These are phyloP conservation scores for Dendrocalamus latiflorus DNA, from an alignment of 202 grass and related monocot species.

Conservation along the genomic window DNA sequence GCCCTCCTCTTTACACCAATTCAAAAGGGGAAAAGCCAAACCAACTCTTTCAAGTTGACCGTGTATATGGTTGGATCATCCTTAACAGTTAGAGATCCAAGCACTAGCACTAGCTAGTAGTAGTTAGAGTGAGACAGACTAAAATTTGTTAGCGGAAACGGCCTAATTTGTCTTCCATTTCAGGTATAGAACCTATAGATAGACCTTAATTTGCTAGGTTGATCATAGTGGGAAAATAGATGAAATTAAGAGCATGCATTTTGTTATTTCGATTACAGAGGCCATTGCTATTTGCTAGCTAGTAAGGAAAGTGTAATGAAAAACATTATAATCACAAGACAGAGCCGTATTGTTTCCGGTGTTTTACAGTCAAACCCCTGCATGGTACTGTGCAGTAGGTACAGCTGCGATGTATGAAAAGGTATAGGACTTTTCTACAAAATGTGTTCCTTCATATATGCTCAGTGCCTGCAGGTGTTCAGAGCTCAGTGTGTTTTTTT, in stretches of 20 bases:
- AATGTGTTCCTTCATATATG: background rate
- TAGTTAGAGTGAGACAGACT: too few relatives aligned
- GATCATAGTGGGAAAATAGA: background rate
- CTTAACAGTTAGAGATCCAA: background rate
- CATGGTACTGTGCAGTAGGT: constrained; percentile 37
- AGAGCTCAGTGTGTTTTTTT: background rate
- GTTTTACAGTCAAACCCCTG: constrained; percentile 27
- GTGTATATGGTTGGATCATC: background rate
- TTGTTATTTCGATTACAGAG: background rate
- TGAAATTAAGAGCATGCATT: background rate
- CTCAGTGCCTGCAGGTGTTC: background rate
- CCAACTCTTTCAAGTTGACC: background rate
- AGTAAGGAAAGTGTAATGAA: background rate
- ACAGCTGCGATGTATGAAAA: background rate
- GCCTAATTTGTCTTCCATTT: background rate
- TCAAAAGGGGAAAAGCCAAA: constrained; percentile 1
- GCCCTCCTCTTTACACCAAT: constrained; percentile 43
- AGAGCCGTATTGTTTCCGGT: background rate
- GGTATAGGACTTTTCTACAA: background rate
- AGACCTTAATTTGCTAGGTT: background rate
- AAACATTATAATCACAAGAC: background rate
- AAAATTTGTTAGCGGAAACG: background rate
- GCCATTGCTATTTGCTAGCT: background rate
- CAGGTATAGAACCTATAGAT: background rate
- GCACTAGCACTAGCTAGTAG: too few relatives aligned